These are phyloP conservation scores for Alternaria solani DNA, from an alignment of 2,329 filamentous ascomycete species.

Conservation along the genomic window DNA sequence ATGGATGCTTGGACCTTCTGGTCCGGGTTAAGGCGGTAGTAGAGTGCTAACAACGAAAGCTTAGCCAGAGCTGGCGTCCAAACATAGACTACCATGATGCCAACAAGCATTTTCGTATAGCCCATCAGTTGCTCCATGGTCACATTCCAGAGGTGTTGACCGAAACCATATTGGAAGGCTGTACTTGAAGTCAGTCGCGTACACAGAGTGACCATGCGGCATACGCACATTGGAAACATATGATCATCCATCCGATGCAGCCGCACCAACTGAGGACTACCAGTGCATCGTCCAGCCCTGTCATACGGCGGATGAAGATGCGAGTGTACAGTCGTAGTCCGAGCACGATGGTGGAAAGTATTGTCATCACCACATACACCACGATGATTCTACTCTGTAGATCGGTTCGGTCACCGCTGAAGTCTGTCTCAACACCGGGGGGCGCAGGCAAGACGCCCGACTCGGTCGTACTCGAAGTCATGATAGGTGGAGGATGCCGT, in stretches of 20 bases:
- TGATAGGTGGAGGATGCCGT: neutral
- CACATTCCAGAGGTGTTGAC: conserved; percentile 30
- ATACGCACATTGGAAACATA: conserved; percentile 19
- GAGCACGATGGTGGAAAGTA: conserved; percentile 20
- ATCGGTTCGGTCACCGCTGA: conserved; percentile 19
- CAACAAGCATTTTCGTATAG: conserved; percentile 23
- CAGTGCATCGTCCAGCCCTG: conserved; percentile 25
- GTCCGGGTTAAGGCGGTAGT: conserved; percentile 27
- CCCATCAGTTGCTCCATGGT: conserved; percentile 12
- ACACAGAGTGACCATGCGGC: neutral
- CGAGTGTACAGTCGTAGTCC: conserved; percentile 28
- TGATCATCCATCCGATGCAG: conserved; percentile 25
- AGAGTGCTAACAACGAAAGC: conserved; percentile 30
- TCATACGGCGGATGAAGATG: conserved; percentile 16
- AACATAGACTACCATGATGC: conserved; percentile 28
- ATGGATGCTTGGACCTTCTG: conserved; percentile 17
- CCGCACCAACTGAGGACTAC: conserved; percentile 25
- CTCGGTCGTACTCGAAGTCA: conserved; percentile 9
- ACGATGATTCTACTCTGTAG: conserved; percentile 22
- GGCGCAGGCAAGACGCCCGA: conserved; percentile 21
- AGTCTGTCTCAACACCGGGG: conserved; percentile 10
- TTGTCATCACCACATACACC: conserved; percentile 22
- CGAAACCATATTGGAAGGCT: conserved; percentile 32
- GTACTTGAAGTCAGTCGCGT: neutral
- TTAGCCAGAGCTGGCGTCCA: conserved; percentile 34